Evolutionary conservation across 441 rosid species (phyloP), one percentile per base, ranked within the genome.

Genomic region (Erodium trifolium): DNA sequence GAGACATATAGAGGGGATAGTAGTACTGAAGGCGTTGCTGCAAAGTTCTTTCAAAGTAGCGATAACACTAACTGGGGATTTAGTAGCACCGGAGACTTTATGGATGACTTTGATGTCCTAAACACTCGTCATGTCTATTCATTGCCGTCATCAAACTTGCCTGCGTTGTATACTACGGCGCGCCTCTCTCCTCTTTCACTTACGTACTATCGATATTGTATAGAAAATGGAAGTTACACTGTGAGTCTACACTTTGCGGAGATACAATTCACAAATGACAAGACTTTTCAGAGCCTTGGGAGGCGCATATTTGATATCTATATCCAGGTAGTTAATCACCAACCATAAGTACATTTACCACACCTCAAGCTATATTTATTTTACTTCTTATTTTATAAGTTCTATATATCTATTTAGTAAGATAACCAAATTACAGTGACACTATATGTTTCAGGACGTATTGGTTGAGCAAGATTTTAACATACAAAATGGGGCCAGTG

Each of bases 211-310:
- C 85, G 79, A 1, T 78, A 77, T 1, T 89, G 92, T 72, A 65
- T 87, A 66, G 69, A 16, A 63, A 5, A 72, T 34, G 95, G 88
- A 65, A 81, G n/a, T 67, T 85, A 89, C 78, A 82, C 80, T 0
- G 81, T 85, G 60, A 77, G 43, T 29, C 95, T 87, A 71, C 88
- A 88, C 68, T 88, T 88, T 63, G 86, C 88, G 23, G 95, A 88
- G 76, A 85, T 78, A 27, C 55, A 71, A 79, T 82, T 86, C 76
- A 67, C 65, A 1, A 60, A 64, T 45, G 72, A 75, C 35, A 69
- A 72, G 16, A 74, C 65, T 2, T 82, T 7, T 66, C 9, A 0
- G n/a, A 85, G 78, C 76, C 72, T 84, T 27, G 91, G 90, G 43
- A 82, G 88, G 77, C 78, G 87, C 23, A 41, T 79, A 63, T 88